These are phyloP conservation scores for Amniculicola lignicola DNA, from an alignment of 495 filamentous ascomycete genomes.

Conservation along the genomic window DNA sequence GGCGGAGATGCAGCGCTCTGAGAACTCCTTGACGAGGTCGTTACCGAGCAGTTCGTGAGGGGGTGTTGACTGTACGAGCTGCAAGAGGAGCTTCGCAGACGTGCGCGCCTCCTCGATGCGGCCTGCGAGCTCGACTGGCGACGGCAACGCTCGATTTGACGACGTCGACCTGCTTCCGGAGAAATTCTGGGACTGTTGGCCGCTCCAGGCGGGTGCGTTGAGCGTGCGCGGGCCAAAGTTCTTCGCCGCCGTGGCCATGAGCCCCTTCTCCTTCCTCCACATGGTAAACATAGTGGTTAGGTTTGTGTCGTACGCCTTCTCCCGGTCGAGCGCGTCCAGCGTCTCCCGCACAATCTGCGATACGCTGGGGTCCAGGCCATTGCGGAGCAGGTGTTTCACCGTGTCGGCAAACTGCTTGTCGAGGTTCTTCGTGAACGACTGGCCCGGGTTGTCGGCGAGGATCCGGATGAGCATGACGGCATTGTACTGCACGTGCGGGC, in stretches of 20 bases:
- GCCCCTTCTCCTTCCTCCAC: conserved; percentile 82
- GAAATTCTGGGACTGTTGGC: background rate
- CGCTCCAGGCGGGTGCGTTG: conserved; percentile 34
- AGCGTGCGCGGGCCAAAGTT: conserved; percentile 24
- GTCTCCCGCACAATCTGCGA: conserved; percentile 84
- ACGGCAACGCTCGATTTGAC: conserved; percentile 54
- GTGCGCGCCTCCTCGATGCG: conserved; percentile 87
- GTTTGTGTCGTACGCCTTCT: conserved; percentile 70
- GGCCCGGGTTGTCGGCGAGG: conserved; percentile 85
- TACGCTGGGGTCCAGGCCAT: conserved; percentile 69
- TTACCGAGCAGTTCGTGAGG: conserved; percentile 69
- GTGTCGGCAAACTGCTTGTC: conserved; percentile 75
- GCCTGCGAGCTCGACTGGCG: conserved; percentile 73
- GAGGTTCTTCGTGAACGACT: conserved; percentile 80
- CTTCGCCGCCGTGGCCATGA: conserved; percentile 30
- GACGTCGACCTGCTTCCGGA: background rate
- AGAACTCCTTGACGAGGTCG: conserved; percentile 89
- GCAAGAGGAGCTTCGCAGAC: conserved; percentile 82
- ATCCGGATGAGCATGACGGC: conserved; percentile 95
- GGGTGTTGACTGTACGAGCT: conserved; percentile 82
- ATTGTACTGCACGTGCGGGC: conserved; percentile 82
- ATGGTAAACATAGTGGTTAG: conserved; percentile 65
- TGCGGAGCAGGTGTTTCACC: conserved; percentile 70
- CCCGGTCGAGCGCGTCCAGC: conserved; percentile 66
- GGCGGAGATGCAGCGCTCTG: conserved; percentile 78